These are phyloP conservation scores for Ulota crispa DNA, from an alignment of 225 moss, liverwort and hornwort genomes.

Conservation along the genomic window DNA sequence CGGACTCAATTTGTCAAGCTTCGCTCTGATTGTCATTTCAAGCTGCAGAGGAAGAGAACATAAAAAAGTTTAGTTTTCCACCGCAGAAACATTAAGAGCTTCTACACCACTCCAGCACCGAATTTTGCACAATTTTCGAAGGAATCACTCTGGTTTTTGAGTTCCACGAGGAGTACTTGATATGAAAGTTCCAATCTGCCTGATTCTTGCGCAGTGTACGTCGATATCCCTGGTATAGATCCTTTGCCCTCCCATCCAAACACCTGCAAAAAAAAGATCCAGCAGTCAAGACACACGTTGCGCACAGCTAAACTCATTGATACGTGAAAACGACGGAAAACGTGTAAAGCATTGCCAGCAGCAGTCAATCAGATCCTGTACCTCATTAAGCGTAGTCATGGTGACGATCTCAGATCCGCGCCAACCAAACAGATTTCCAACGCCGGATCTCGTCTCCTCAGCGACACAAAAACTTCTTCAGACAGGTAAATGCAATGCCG, in stretches of 20 bases:
- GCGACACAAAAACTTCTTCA: not conserved
- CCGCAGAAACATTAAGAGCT: not conserved
- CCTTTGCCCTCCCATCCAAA: not conserved
- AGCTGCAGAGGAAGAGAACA: conserved; percentile 1
- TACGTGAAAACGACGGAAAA: not conserved
- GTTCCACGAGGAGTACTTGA: not conserved
- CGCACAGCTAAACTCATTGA: not conserved
- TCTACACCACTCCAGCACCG: not conserved
- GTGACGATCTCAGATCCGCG: not conserved
- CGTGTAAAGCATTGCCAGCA: not conserved
- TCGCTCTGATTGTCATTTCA: not conserved
- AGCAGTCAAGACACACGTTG: not conserved
- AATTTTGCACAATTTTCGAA: not conserved
- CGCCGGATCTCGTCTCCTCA: not conserved
- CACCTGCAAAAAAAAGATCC: not conserved
- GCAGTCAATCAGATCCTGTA: not conserved
- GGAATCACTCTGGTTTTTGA: not conserved
- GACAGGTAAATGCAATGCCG: not conserved
- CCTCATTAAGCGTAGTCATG: not conserved
- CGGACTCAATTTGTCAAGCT: not conserved
- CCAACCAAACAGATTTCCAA: not conserved
- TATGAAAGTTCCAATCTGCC: not conserved
- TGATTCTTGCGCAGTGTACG: not conserved
- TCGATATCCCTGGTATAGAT: not conserved
- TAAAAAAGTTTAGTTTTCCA: not conserved